Evolutionary conservation across 2,329 filamentous ascomycete genomes (phyloP), one percentile per base, ranked within the genome.

Genomic region (Botrytis cinerea): DNA sequence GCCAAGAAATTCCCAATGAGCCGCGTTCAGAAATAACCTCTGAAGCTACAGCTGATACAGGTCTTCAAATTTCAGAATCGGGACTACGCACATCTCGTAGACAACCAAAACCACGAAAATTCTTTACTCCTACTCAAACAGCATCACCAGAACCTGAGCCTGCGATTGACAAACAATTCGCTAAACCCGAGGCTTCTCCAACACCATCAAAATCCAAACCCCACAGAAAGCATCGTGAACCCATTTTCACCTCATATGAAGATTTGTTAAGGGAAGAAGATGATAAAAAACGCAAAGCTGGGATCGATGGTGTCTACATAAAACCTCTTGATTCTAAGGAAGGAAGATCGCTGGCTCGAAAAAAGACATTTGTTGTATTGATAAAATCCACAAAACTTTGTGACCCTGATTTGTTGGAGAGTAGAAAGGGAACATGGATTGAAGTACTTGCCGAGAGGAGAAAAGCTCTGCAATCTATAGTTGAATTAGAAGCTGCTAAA

Each of bases 331-430:
- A 68, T 51, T 66, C 73, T 22, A 54, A 20, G 72, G 28, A 78
- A 76, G 38, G 81, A 82, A 6, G 80, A 81, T 20, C 78, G 78
- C n/a, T 69, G 28, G 48, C 66, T 69, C 48, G 66, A 43, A 79
- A 78, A 74, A 79, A 81, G 77, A 80, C 80, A 18, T 67, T 79
- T 8, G 78, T 83, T 38, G 74, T 80, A 2, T 74, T 81, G 4
- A 81, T 82, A 62, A 79, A 75, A 54, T 79, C 76, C 0, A 75
- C 79, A 16, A 79, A 79, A 63, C 74, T 83, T 40, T 80, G 78
- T 38, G 61, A 77, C 61, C 72, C 74, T 25, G 35, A 72, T 18
- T 76, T 74, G 60, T 51, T 78, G 9, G 72, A 71, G 28, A 62
- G 70, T 43, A 71, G 73, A 32, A 73, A 54, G 51, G 76, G 76